These are phyloP conservation scores for Podospora conica DNA, from an alignment of 495 filamentous ascomycete genomes.

Conservation along the genomic window DNA sequence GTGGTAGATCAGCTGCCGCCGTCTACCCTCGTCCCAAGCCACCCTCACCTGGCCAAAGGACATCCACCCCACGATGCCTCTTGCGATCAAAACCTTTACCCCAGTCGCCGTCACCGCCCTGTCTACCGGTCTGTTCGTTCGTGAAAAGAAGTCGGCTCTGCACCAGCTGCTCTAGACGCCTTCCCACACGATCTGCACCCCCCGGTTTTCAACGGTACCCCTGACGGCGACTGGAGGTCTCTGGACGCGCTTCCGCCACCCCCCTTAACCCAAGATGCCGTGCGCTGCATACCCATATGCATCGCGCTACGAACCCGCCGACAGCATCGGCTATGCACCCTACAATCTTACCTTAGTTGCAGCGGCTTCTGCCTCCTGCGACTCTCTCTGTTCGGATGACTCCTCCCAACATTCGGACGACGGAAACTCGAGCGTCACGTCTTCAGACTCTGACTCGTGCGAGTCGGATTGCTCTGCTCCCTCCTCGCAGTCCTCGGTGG, in stretches of 20 bases:
- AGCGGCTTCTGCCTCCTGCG: slow-evolving; percentile 64
- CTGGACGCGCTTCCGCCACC: slow-evolving; percentile 27
- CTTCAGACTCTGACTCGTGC: slow-evolving; percentile 37
- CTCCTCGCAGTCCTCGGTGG: slow-evolving; percentile 28
- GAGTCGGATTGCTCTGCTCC: slow-evolving; percentile 34
- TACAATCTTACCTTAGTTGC: slow-evolving; percentile 65
- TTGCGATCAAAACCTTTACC: slow-evolving; percentile 40
- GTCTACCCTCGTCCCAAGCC: slow-evolving; percentile 29
- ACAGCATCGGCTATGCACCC: slow-evolving; percentile 46
- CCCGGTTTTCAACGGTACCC: slow-evolving; percentile 29
- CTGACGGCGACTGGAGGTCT: slow-evolving; percentile 50
- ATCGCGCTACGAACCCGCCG: slow-evolving; percentile 34
- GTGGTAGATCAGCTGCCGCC: slow-evolving; percentile 33
- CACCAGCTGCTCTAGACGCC: slow-evolving; percentile 40
- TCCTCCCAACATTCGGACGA: slow-evolving; percentile 50
- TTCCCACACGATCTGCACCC: slow-evolving; percentile 37
- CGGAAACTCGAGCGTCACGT: slow-evolving; percentile 26
- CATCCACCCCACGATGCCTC: slow-evolving; percentile 43
- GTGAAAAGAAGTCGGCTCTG: slow-evolving; percentile 43
- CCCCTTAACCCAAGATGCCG: slow-evolving; percentile 46
- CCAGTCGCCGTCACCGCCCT: slow-evolving; percentile 53
- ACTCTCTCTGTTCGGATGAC: slow-evolving; percentile 75
- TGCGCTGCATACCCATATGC: slow-evolving; percentile 28
- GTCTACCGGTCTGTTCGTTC: slow-evolving; percentile 50
- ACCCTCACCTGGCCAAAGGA: slow-evolving; percentile 30